Conservation (phyloP, 495 filamentous ascomycete species). For the Penicillium pulvis region DNA sequence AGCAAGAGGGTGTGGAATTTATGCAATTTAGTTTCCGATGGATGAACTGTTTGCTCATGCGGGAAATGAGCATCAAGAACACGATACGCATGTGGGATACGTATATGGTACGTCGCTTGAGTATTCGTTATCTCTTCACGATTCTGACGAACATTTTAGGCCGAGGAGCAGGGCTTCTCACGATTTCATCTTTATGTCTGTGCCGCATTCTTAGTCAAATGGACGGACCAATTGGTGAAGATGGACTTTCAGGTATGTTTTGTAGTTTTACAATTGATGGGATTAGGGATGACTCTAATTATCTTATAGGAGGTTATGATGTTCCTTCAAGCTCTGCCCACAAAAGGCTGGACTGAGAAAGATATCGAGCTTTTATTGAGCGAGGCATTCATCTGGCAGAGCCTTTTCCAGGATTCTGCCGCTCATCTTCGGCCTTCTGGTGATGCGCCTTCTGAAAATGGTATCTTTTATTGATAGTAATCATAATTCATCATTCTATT, state of each 20-base stretch:
- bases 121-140: not conserved
- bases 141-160: constrained; percentile 53
- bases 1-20: constrained; percentile 90
- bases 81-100: constrained; percentile 99
- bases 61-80: constrained; percentile 92
- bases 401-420: constrained; percentile 82
- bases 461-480: constrained; percentile 45
- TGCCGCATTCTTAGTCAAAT: constrained; percentile 97
- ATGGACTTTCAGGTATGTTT: constrained; percentile 82
- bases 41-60: constrained; percentile 99
- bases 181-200: constrained; percentile 98
- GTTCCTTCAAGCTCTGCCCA: constrained; percentile 95
- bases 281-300: constrained; percentile 6
- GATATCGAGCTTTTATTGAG: constrained; percentile 94
- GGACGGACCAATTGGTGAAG: constrained; percentile 90
- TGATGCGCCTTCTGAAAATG: constrained; percentile 42
- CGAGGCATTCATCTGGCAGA: constrained; percentile 96
- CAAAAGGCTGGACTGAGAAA: constrained; percentile 95
- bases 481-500: constrained; percentile 38
- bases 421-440: constrained; percentile 70
- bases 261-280: not conserved
- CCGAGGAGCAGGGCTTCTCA: constrained; percentile 97
- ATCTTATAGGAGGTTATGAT: constrained; percentile 87
- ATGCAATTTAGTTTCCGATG: constrained; percentile 99
- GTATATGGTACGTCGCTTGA: constrained; percentile 68